phyloP scores from a whole-genome alignment of 345 rosid species.

The Heritiera fomes region DNA sequence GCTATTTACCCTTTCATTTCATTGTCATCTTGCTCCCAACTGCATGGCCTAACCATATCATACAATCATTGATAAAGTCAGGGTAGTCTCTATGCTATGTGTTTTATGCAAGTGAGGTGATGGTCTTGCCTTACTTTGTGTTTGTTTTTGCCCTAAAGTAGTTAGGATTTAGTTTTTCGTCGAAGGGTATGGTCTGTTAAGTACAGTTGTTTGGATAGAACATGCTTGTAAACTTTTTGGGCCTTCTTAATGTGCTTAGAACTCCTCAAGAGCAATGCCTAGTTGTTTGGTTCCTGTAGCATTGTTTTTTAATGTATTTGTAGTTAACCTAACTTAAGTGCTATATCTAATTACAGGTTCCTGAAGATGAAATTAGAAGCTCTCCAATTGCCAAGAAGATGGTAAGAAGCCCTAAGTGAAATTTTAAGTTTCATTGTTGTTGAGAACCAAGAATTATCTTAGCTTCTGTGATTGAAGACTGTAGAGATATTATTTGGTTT shows the following conservation, averaged over 20 bases:
- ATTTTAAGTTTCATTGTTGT: neutral
- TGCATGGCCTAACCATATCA: neutral
- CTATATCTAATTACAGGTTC: slow-evolving; percentile 43
- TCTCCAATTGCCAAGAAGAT: slow-evolving; percentile 62
- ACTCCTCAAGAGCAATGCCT: neutral
- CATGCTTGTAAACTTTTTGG: neutral
- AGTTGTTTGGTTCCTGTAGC: neutral
- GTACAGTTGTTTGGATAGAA: neutral
- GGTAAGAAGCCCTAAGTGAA: slow-evolving; percentile 37
- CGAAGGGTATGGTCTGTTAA: neutral
- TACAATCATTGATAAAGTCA: neutral
- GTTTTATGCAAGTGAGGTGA: neutral
- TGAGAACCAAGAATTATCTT: neutral
- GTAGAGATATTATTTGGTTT: neutral
- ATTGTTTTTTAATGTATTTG: neutral
- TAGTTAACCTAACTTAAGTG: slow-evolving; percentile 1
- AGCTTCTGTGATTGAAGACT: neutral
- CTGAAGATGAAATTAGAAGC: slow-evolving; percentile 37
- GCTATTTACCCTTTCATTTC: neutral
- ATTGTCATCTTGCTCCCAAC: neutral
- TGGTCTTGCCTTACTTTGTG: neutral
- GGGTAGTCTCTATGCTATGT: neutral
- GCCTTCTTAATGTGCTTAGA: neutral
- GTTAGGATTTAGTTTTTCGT: neutral
- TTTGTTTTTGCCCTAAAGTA: neutral